Percentiles rank a stretch among this genome's conserved stretches.
Conservation (phyloP, 208 protist genomes). For the Trypanosoma lewisi region DNA sequence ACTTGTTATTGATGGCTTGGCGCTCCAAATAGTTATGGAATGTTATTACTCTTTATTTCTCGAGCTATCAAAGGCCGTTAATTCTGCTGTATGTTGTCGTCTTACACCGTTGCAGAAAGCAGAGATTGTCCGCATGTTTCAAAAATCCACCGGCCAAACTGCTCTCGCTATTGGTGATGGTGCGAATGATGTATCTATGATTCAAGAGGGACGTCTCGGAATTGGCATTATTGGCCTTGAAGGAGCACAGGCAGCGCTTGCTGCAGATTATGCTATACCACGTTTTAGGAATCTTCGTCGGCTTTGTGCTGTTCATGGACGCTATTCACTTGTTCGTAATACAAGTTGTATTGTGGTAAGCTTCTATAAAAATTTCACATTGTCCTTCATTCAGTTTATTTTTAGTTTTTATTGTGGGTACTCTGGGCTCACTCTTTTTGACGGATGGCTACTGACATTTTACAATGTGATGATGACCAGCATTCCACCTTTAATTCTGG, state of each 20-base stretch:
- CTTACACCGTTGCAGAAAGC: conserved; percentile 91
- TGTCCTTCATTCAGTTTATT: conserved; percentile 89
- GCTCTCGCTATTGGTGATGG: conserved; percentile 98
- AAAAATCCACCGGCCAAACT: conserved; percentile 72
- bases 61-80: conserved; percentile 66
- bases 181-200: conserved; percentile 98
- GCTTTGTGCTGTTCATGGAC: conserved; percentile 95
- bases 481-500: conserved; percentile 87
- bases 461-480: conserved; percentile 90
- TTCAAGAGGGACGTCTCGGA: conserved; percentile 92
- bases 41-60: conserved; percentile 75
- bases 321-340: conserved; percentile 93
- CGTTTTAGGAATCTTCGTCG: conserved; percentile 92
- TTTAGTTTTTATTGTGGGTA: conserved; percentile 89
- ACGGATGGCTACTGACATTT: conserved; percentile 87
- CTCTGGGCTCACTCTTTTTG: conserved; percentile 88
- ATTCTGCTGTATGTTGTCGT: conserved; percentile 88
- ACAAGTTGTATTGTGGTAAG: conserved; percentile 91
- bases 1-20: conserved; percentile 82
- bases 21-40: conserved; percentile 68
- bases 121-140: conserved; percentile 89
- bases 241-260: conserved; percentile 93
- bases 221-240: conserved; percentile 96
- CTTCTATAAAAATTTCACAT: conserved; percentile 97
- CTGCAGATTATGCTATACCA: conserved; percentile 94